These are phyloP conservation scores for Spinellus fusiger DNA, from an alignment of 192 early-diverging fungal species.

Conservation along the genomic window DNA sequence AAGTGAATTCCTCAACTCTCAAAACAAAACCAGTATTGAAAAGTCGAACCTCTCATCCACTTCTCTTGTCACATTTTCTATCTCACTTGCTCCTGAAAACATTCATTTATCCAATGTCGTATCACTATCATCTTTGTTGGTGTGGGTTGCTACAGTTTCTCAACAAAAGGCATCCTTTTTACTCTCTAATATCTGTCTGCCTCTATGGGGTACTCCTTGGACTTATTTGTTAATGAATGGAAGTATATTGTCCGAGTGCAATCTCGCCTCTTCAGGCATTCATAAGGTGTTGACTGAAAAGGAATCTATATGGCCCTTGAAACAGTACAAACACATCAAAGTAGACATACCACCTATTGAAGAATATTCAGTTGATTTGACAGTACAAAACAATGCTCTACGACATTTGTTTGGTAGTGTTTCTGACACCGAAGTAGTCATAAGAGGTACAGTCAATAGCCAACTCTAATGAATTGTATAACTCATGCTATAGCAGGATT, in stretches of 20 bases:
- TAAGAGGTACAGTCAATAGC: slow-evolving; percentile 25
- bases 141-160: slow-evolving; percentile 16
- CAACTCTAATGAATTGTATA: no score
- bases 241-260: background rate
- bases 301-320: slow-evolving; percentile 20
- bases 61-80: background rate
- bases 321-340: background rate
- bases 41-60: background rate
- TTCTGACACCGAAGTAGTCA: slow-evolving; percentile 20
- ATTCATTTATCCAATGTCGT: background rate
- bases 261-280: background rate
- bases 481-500: no score
- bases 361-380: slow-evolving; percentile 16
- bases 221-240: slow-evolving; percentile 21
- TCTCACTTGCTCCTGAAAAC: background rate
- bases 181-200: background rate
- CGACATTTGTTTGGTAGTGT: slow-evolving; percentile 23
- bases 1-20: background rate
- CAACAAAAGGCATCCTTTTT: background rate
- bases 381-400: slow-evolving; percentile 20
- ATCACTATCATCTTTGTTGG: slow-evolving; percentile 20
- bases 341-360: background rate
- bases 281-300: background rate
- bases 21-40: background rate
- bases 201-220: slow-evolving; percentile 30